Percentiles rank a stretch among this genome's conserved stretches.
phyloP scores from a whole-genome alignment of 2,329 filamentous ascomycete genomes.

The Didymella sp. region DNA sequence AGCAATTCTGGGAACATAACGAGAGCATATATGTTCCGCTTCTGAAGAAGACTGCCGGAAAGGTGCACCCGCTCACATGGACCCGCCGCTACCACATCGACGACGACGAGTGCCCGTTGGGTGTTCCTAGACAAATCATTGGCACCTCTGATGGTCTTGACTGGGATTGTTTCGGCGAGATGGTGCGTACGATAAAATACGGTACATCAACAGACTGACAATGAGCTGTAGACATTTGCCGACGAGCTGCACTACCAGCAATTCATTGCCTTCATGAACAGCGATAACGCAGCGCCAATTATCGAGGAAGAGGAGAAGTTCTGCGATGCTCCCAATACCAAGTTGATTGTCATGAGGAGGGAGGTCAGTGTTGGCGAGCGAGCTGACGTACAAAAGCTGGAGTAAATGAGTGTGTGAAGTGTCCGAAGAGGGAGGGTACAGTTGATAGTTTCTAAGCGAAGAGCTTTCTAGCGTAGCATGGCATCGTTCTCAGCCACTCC shows the following conservation, averaged over 20 bases:
- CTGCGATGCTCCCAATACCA: constrained; percentile 21
- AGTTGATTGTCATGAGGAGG: constrained; percentile 27
- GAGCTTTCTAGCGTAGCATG: neutral
- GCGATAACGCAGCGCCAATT: constrained; percentile 16
- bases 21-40: constrained; percentile 20
- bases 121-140: constrained; percentile 20
- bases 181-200: constrained; percentile 5
- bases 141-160: constrained; percentile 23
- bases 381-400: constrained; percentile 10
- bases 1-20: constrained; percentile 25
- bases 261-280: constrained; percentile 31
- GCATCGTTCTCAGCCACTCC: neutral
- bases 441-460: neutral
- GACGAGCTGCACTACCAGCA: constrained; percentile 32
- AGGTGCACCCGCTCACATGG: constrained; percentile 28
- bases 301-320: constrained; percentile 31
- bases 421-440: neutral
- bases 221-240: constrained; percentile 15
- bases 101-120: constrained; percentile 21
- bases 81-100: constrained; percentile 26
- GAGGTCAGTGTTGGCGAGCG: constrained; percentile 15
- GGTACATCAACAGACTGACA: neutral
- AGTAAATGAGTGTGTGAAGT: neutral
- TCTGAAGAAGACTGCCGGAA: constrained; percentile 21
- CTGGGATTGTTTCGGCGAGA: constrained; percentile 30